Base-by-base conservation (phyloP, 305 asterid species). In the Fraxinus albicans region DNA sequence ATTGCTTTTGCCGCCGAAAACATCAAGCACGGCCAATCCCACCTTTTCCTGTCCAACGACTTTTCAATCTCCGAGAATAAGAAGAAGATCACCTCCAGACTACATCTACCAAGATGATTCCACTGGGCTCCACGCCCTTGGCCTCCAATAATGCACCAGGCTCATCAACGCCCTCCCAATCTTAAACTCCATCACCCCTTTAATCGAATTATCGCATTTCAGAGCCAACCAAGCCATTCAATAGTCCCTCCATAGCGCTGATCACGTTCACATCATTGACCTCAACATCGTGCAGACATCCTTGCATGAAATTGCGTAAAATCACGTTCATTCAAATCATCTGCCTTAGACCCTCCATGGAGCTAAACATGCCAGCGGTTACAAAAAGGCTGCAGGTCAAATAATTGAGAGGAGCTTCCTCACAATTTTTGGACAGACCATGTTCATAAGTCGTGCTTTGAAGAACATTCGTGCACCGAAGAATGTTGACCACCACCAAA, bases 221-320 rank as follows among this genome's bases (percentile, higher is more conserved):
- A 93, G 97, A 0, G 96, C 98, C 7, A 95, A 95, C 53, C 98
- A 95, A 31, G 98, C 98, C 55, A 95, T 95, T 77, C 95, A 87
- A 5, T 53, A 53, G 55, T 42, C 17, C 53, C 17, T 10, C 17
- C 4, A 42, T 42, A 17, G 53, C 4, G 1, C 90, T 90, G 96
- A 93, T 74, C 92, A 89, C 83, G 96, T 94, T 85, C 98, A 95
- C 91, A 86, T 94, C 86, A 94, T 95, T 90, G 98, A 95, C 63
- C 63, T 53, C 63, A 53, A 53, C 89, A 90, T 95, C 83, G 91
- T 95, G 98, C 98, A 93, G 84, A 92, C 87, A 92, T 94, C 83
- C 86, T 95, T 70, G 94, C 98, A 40, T 93, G 95, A 88, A 94
- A 25, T 77, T 94, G 31, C 86, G 90, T 9, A 91, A 92, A 25